A percentile compares a stretch with the other conserved stretches of the same genome.
phyloP scores from a whole-genome alignment of 2,329 filamentous ascomycete species.

The Cryphonectria naterciae region DNA sequence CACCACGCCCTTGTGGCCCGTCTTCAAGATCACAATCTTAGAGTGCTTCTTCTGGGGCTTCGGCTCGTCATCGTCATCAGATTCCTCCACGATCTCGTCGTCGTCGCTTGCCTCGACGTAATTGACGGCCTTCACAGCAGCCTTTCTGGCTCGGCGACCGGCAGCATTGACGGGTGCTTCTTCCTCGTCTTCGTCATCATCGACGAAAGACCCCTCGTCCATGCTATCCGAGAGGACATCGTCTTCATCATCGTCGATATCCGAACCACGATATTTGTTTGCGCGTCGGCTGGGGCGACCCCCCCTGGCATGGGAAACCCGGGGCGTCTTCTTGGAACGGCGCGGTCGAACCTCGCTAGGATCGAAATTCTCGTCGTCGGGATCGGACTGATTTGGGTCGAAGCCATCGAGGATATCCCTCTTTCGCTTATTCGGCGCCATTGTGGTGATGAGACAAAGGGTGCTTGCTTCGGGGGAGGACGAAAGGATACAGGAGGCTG shows the following conservation, averaged over 20 bases:
- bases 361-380: constrained; percentile 69
- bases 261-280: constrained; percentile 59
- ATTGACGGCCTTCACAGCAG: constrained; percentile 48
- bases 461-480: neutral
- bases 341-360: constrained; percentile 52
- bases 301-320: constrained; percentile 39
- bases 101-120: constrained; percentile 54
- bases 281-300: constrained; percentile 34
- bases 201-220: constrained; percentile 54
- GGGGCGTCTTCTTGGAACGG: constrained; percentile 44
- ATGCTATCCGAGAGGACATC: constrained; percentile 60
- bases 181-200: constrained; percentile 46
- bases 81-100: constrained; percentile 39
- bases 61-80: constrained; percentile 33
- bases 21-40: constrained; percentile 52
- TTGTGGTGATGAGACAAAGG: constrained; percentile 25
- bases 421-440: constrained; percentile 61
- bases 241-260: constrained; percentile 66
- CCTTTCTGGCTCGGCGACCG: constrained; percentile 54
- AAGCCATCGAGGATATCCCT: constrained; percentile 59
- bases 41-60: constrained; percentile 34
- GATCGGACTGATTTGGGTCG: constrained; percentile 69
- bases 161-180: constrained; percentile 50
- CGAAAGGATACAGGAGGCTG: neutral
- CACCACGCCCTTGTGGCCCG: constrained; percentile 30